A percentile compares a stretch with the other conserved stretches of the same genome.
Evolutionary conservation across 306 rosid genomes (phyloP).

Genomic region (Phaseolus lunatus): DNA sequence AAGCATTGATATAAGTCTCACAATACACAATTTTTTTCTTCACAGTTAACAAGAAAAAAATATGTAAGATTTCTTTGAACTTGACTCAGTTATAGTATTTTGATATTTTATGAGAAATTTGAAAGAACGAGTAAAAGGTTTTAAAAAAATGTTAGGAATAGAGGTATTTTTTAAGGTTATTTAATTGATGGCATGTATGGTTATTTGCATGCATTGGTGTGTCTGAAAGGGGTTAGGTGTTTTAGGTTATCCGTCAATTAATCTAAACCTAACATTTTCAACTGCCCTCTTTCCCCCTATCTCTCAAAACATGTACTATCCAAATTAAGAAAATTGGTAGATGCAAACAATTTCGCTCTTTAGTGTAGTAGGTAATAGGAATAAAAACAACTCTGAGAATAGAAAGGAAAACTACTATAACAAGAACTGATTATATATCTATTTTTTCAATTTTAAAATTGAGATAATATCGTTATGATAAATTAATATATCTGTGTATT

Average conservation of each 20-base stretch:
- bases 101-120: neutral
- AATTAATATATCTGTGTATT: too few species aligned
- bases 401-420: neutral
- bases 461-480: too few species aligned
- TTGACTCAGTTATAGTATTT: too few species aligned
- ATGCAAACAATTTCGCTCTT: neutral
- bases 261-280: conserved; percentile 39
- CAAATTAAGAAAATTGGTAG: neutral
- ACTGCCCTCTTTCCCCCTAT: conserved; percentile 25
- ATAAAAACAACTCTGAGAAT: neutral
- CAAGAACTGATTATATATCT: too few species aligned
- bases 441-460: too few species aligned
- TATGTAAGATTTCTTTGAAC: too few species aligned
- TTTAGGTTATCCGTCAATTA: conserved; percentile 38
- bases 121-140: neutral
- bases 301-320: neutral
- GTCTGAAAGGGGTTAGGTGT: conserved; percentile 11
- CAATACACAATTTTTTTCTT: too few species aligned
- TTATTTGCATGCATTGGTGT: neutral
- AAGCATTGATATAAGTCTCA: too few species aligned
- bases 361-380: neutral
- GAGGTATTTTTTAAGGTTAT: neutral
- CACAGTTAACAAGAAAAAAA: too few species aligned
- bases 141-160: neutral
- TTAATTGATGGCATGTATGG: neutral